Percentiles rank a stretch among this genome's conserved stretches.
phyloP scores from a whole-genome alignment of 805 yeast genomes.

The Starmerella powellii region DNA sequence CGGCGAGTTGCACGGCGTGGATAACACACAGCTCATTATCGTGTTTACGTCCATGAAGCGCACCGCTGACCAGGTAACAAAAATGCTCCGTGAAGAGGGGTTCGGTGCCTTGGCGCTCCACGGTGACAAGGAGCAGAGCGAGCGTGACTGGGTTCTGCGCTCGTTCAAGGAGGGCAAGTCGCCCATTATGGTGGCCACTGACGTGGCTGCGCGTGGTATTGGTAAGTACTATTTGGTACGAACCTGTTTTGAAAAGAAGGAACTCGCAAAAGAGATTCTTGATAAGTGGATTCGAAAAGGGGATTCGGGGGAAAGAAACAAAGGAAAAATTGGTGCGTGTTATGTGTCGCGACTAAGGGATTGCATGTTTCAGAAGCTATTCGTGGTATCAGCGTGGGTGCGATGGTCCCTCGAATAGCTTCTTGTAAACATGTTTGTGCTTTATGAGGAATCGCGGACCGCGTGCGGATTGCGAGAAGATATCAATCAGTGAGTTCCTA shows the following conservation, averaged over 20 bases:
- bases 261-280: not conserved
- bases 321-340: not conserved
- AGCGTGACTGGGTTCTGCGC: constrained; percentile 95
- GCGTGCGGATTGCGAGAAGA: constrained; percentile 2
- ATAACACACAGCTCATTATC: constrained; percentile 60
- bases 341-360: constrained; percentile 8
- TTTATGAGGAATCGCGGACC: constrained; percentile 10
- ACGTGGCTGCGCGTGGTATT: constrained; percentile 99
- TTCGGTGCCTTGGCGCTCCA: constrained; percentile 98
- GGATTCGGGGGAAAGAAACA: not conserved
- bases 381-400: constrained; percentile 13
- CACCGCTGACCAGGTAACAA: constrained; percentile 91
- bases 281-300: no score
- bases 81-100: constrained; percentile 85
- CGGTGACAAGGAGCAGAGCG: constrained; percentile 95
- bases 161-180: constrained; percentile 89
- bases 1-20: constrained; percentile 55
- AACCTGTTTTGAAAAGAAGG: not conserved
- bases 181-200: constrained; percentile 98
- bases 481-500: not conserved
- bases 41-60: constrained; percentile 95
- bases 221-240: constrained; percentile 15
- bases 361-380: constrained; percentile 21
- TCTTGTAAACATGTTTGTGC: constrained; percentile 12
- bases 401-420: constrained; percentile 14